Conservation (phyloP, 208 protist species). For the Wallacemonas sp. region DNA sequence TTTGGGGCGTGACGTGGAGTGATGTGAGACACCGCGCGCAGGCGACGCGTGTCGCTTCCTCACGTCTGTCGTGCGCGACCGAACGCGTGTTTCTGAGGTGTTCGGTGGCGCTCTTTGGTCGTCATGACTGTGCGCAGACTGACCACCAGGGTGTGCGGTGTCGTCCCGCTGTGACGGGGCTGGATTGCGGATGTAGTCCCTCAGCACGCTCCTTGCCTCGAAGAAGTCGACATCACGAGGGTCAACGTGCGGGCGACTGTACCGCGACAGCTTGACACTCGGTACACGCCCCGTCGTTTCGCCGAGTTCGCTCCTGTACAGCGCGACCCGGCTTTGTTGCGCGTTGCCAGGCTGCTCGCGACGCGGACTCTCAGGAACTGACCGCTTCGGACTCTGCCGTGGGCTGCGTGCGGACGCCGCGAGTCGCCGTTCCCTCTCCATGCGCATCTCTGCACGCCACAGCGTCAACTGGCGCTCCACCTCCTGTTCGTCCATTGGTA, state of each 20-base stretch:
- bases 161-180: background rate
- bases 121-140: background rate
- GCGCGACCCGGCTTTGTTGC: constrained; percentile 10
- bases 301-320: constrained; percentile 31
- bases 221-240: constrained; percentile 25
- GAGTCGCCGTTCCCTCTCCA: constrained; percentile 31
- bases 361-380: background rate
- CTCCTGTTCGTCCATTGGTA: constrained; percentile 13
- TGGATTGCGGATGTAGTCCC: constrained; percentile 28
- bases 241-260: constrained; percentile 15
- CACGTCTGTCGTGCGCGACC: background rate
- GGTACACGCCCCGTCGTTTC: constrained; percentile 12
- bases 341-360: background rate
- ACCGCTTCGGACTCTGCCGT: background rate
- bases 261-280: background rate
- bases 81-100: too few relatives aligned
- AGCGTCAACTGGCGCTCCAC: constrained; percentile 28
- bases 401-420: constrained; percentile 7
- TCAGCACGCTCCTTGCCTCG: constrained; percentile 29
- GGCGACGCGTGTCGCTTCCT: too few relatives aligned
- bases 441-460: constrained; percentile 38
- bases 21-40: background rate
- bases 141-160: constrained; percentile 8
- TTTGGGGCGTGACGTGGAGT: background rate
- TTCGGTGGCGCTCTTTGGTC: too few relatives aligned